Base-by-base conservation (phyloP, 768 basidiomycete species). In the Harrya chromipes region DNA sequence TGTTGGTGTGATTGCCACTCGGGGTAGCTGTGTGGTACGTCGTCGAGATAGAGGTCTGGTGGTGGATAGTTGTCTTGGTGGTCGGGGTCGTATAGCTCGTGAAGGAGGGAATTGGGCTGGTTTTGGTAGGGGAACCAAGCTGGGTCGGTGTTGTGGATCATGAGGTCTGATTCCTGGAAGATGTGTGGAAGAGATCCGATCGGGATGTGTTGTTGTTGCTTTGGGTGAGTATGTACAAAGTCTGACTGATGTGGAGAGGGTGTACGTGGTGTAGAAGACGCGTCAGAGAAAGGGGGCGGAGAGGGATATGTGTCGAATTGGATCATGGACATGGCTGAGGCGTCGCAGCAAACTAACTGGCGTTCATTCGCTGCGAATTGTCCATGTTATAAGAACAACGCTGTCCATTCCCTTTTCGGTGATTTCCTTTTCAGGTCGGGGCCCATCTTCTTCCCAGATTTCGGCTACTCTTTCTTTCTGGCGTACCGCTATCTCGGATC, bases 51-150 rank as follows among this genome's bases (percentile, higher is more conserved):
- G 10, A 67, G 40, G 34, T 70, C 64, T 4, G 52, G 48, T 16
- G 33, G 33, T 35, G 70, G 65, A 46, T 69, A 71, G 40, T 63
- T 61, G 43, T 80, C 74, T 26, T 76, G 62, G 38, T 74, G 56
- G 56, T 84, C 78, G 43, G 73, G 70, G 47, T 87, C 83, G 69
- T 88, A 88, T 47, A 90, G 76, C 67, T 89, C 87, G 49, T 81
- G 77, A 36, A 89, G 78, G 31, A 88, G 76, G 0, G 84, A 83
- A 55, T 72, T 76, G 2, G 74, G 73, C 35, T 61, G 59, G 14
- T 16, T 23, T 46, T 66, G 31, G 57, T 75, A 72, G 35, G 62
- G 47, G 58, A 54, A 70, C 71, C 64, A 65, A 48, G 67, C 65
- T 58, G 54, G 49, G 60, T 79, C 74, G 53, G 70, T 58, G 63